Conservation (phyloP, 176 grass and related monocot species). For the Thinopyrum elongatum region DNA sequence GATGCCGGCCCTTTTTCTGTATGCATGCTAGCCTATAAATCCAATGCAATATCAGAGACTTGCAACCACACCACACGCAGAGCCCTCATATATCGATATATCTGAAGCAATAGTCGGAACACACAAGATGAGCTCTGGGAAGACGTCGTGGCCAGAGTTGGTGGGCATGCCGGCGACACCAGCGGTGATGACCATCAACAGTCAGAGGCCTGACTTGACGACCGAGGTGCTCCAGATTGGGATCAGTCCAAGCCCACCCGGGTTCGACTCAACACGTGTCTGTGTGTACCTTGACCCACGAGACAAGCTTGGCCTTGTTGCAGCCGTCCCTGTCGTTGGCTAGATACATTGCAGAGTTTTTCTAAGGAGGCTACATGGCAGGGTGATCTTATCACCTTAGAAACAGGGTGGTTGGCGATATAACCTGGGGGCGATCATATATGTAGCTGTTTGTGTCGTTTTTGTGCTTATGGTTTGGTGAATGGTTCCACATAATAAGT, state of each 20-base stretch:
- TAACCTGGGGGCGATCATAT: too few relatives aligned
- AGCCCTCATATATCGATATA: too few relatives aligned
- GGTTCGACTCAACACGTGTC: not conserved
- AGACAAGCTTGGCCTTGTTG: not conserved
- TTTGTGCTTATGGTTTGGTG: too few relatives aligned
- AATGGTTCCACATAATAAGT: too few relatives aligned
- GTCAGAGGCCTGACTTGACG: not conserved
- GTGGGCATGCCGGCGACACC: not conserved
- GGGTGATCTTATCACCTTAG: too few relatives aligned
- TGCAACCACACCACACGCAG: not conserved
- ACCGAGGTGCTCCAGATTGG: not conserved
- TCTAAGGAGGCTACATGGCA: too few relatives aligned
- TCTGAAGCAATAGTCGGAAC: not conserved
- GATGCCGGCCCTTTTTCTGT: not conserved
- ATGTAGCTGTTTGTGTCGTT: too few relatives aligned
- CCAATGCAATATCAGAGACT: not conserved
- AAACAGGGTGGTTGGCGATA: too few relatives aligned
- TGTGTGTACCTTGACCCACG: not conserved
- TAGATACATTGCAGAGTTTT: not conserved
- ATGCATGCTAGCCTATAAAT: not conserved
- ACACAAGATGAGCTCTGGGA: not conserved
- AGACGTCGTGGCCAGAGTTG: slow-evolving; percentile 1
- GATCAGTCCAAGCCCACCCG: not conserved
- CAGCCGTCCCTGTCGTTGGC: not conserved
- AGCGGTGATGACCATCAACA: not conserved